Percentiles rank a stretch among this genome's conserved stretches.
Evolutionary conservation across 331 rosid genomes (phyloP).

Genomic region (Arachis monticola): DNA sequence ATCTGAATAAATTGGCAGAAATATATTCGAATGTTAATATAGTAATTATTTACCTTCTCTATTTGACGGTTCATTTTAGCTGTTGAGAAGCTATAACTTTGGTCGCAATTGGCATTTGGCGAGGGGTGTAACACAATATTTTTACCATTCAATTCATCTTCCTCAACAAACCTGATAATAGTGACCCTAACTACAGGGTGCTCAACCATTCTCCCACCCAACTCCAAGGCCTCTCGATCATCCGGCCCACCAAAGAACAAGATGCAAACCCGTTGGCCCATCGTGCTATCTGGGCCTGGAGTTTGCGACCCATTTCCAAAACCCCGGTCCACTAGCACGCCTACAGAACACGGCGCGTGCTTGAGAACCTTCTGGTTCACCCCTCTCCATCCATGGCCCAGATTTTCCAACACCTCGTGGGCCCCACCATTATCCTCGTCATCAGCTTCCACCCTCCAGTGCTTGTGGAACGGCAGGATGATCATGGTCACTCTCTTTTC

Average conservation of each 20-base stretch:
- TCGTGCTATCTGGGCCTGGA: background rate
- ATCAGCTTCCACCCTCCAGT: conserved; percentile 49
- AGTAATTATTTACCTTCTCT: conserved; percentile 54
- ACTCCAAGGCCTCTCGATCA: conserved; percentile 72
- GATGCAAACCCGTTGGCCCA: conserved; percentile 49
- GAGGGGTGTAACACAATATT: conserved; percentile 44
- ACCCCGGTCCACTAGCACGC: conserved; percentile 77
- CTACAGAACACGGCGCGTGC: conserved; percentile 76
- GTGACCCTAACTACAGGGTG: conserved; percentile 62
- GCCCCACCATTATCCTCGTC: conserved; percentile 22
- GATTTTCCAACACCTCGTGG: conserved; percentile 42
- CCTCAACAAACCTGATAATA: conserved; percentile 53
- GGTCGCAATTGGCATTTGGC: conserved; percentile 35
- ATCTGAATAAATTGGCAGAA: too few species aligned
- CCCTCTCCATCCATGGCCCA: conserved; percentile 72
- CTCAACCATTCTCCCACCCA: conserved; percentile 68
- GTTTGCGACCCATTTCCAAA: conserved; percentile 37
- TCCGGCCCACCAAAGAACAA: conserved; percentile 88
- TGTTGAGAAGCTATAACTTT: conserved; percentile 58
- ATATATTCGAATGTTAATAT: background rate
- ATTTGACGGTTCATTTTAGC: conserved; percentile 53
- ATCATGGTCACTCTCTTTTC: conserved; percentile 70
- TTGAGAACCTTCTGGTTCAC: conserved; percentile 78
- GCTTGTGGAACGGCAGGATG: conserved; percentile 71
- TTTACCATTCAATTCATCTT: conserved; percentile 22